Percentiles rank a stretch among this genome's conserved stretches.
phyloP scores from a whole-genome alignment of 129 eudicot species.

The Pulicaria dysenterica region DNA sequence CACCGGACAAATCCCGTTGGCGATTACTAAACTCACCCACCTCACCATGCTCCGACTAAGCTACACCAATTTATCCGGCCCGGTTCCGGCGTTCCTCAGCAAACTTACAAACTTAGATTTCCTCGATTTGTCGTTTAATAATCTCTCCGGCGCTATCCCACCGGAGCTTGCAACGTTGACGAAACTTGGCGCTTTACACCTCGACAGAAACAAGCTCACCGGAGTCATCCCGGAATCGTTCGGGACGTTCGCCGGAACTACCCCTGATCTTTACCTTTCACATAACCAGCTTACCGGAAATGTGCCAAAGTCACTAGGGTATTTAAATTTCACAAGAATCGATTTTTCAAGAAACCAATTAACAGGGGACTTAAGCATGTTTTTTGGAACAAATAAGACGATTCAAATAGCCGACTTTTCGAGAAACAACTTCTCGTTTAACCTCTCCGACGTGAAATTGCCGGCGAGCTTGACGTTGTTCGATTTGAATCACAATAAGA shows the following conservation, averaged over 20 bases:
- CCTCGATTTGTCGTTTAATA: constrained; percentile 47
- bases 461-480: constrained; percentile 42
- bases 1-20: constrained; percentile 53
- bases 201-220: constrained; percentile 63
- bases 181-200: constrained; percentile 29
- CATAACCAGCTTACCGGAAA: constrained; percentile 59
- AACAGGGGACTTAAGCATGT: constrained; percentile 56
- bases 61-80: constrained; percentile 49
- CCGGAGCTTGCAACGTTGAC: constrained; percentile 39
- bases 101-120: constrained; percentile 39
- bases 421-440: constrained; percentile 50
- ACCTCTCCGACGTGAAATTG: constrained; percentile 46
- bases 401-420: constrained; percentile 29
- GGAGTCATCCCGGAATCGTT: constrained; percentile 67
- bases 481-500: constrained; percentile 61
- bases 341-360: constrained; percentile 62
- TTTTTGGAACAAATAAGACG: constrained; percentile 63
- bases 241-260: constrained; percentile 36
- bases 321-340: constrained; percentile 40
- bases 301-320: constrained; percentile 53
- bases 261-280: constrained; percentile 41
- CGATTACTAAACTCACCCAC: constrained; percentile 56
- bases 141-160: constrained; percentile 61
- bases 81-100: constrained; percentile 52
- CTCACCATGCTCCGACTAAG: constrained; percentile 44